Base-by-base conservation (phyloP, 192 early-diverging fungal species). In the Mortierella antarctica region DNA sequence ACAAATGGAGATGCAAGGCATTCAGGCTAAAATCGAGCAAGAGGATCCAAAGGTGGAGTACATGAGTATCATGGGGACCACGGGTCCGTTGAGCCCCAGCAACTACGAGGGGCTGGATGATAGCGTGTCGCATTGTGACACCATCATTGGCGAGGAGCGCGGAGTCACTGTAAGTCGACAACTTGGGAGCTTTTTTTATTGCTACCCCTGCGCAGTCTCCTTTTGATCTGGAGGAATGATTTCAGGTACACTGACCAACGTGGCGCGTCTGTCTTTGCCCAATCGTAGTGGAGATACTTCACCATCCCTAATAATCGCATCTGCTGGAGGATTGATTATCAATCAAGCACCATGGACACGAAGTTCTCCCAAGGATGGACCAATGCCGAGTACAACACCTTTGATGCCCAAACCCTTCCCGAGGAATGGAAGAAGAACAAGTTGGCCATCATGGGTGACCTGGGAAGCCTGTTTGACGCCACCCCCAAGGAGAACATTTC, bases 381-480 rank as follows among this genome's bases (percentile, higher is more conserved):
- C 17, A 74, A 74, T 45, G 64, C 73, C 10, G 73, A 74, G 41
- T 74, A 74, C 59, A 66, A 67, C 23, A 48, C 45, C 11, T 74
- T 65, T 21, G 64, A 66, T 41, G 20, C 55, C 15, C n/a, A 52
- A 20, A 49, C 31, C 15, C 1, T 74, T 6, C 64, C 64, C 11
- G 64, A 66, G 42, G 59, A 12, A 21, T 67, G 58, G 58, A 59
- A 50, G 40, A 40, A 67, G 4, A 41, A 61, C 44, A 65, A 74
- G 59, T 58, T 74, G 73, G 50, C 73, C 6, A 74, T 74, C 46
- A 74, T 74, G 73, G 73, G 73, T 40, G 47, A 67, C 0, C 40
- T 74, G 23, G 57, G 48, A 42, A 47, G 54, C 42, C 42, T 74
- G 65, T 62, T 74, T 66, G 73, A 74, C 8, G 61, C 52, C 31